Evolutionary conservation across 768 basidiomycete genomes (phyloP), one percentile per base, ranked within the genome.

Genomic region (Mycena olivaceomarginata): DNA sequence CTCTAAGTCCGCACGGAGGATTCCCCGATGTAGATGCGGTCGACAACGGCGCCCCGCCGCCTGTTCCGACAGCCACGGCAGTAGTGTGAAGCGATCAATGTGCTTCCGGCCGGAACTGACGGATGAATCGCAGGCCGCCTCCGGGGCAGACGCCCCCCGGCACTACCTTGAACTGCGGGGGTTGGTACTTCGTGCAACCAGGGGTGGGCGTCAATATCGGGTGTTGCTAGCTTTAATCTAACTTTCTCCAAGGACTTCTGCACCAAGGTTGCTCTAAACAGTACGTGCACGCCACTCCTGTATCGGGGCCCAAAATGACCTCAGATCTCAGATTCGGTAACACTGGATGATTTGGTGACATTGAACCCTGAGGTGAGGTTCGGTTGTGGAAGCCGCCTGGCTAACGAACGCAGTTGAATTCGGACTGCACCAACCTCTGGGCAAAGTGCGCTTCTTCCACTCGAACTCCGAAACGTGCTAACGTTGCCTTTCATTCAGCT

Each of bases 401-500:
- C 31, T 31, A 31, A 31, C 31, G 31, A 31, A 3, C n/a, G 10
- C 37, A 72, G 71, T 18, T 72, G 18, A 74, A 74, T 22, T 1
- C n/a, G 6, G 56, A 74, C 5, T 68, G 66, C 45, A 74, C 73
- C 12, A 74, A 74, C 16, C 73, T 74, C 16, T 74, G 73, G 66
- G 73, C 73, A 13, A 16, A 43, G 66, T 74, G 39, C 25, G 65
- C 51, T 9, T 40, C 0, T 46, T 51, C 7, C 2, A 51, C 51
- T 73, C 16, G 31, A 31, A 31, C 13, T 13, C 8, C 13, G 0
- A 10, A 53, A 31, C 2, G 31, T 12, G 13, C 31, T 31, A 31
- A 31, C 4, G 40, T 60, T 11, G 46, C 41, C 5, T 13, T 16
- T 43, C 72, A n/a, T 1, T 7, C 18, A 72, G 62, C 39, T 59